phyloP scores from a whole-genome alignment of 1,284 basidiomycete genomes.

The Boletus mariae region DNA sequence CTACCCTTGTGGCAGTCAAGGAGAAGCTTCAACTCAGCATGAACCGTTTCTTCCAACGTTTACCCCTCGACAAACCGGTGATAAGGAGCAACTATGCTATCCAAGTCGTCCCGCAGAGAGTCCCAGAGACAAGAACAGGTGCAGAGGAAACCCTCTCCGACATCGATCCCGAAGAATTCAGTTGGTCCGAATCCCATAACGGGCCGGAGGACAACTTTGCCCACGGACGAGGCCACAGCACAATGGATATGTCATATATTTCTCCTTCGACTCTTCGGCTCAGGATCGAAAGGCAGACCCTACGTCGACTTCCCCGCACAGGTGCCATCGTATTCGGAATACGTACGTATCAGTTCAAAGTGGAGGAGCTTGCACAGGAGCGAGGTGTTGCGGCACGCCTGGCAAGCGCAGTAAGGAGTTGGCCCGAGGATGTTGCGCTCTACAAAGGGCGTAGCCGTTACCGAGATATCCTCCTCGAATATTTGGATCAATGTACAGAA shows the following conservation, averaged over 20 bases:
- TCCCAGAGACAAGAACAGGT: constrained; percentile 28
- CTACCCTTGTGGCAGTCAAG: constrained; percentile 43
- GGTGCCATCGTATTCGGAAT: constrained; percentile 79
- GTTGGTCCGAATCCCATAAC: constrained; percentile 62
- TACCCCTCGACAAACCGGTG: constrained; percentile 67
- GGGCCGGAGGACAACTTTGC: constrained; percentile 59
- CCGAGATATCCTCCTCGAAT: constrained; percentile 43
- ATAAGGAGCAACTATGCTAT: constrained; percentile 71
- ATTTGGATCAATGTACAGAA: constrained; percentile 46
- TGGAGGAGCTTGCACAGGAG: constrained; percentile 58
- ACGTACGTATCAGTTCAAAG: constrained; percentile 64
- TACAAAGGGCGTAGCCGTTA: constrained; percentile 60
- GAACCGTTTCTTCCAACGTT: constrained; percentile 65
- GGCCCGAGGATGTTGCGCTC: constrained; percentile 61
- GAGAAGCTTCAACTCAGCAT: constrained; percentile 64
- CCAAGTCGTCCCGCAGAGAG: constrained; percentile 44
- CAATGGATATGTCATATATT: constrained; percentile 18
- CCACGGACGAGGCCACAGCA: constrained; percentile 32
- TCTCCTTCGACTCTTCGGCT: constrained; percentile 53
- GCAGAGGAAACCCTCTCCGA: constrained; percentile 19
- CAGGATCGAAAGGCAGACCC: constrained; percentile 69
- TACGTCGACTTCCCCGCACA: constrained; percentile 61
- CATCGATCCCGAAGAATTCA: constrained; percentile 62
- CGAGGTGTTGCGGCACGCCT: constrained; percentile 63
- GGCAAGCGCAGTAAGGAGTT: constrained; percentile 64